A percentile compares a stretch with the other conserved stretches of the same genome.
phyloP scores from a whole-genome alignment of 23 red algal species.

The Chondrus crispus region DNA sequence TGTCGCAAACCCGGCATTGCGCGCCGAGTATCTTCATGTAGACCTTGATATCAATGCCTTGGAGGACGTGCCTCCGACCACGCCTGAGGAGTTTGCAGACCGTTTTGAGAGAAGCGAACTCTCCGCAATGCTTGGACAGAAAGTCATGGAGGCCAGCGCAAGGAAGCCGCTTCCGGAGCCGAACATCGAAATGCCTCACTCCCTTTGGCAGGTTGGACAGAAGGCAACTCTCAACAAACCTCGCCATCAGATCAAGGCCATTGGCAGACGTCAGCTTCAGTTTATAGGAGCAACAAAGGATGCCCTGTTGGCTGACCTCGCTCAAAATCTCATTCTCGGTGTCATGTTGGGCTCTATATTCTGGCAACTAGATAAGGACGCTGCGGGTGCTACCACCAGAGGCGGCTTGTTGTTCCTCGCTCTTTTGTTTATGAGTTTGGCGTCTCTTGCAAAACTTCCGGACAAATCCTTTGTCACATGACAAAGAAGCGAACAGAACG shows the following conservation, averaged over 20 bases:
- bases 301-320: constrained; percentile 20
- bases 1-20: constrained; percentile 54
- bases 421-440: constrained; percentile 45
- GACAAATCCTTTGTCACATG: too few relatives aligned
- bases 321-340: constrained; percentile 70
- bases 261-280: constrained; percentile 11
- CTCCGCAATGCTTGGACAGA: neutral
- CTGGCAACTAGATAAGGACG: constrained; percentile 16
- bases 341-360: constrained; percentile 74
- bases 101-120: neutral
- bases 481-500: too few relatives aligned
- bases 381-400: constrained; percentile 50
- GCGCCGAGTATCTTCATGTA: neutral
- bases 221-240: constrained; percentile 43
- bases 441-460: constrained; percentile 34
- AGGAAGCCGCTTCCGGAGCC: neutral
- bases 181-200: neutral
- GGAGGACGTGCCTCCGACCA: neutral
- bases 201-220: neutral
- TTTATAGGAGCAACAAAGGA: neutral
- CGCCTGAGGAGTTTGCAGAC: neutral
- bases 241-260: constrained; percentile 45
- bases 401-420: constrained; percentile 70
- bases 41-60: neutral
- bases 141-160: neutral